Percentiles rank a stretch among this genome's conserved stretches.
Evolutionary conservation across 768 basidiomycete species (phyloP).

Genomic region (Tricholoma terreum): DNA sequence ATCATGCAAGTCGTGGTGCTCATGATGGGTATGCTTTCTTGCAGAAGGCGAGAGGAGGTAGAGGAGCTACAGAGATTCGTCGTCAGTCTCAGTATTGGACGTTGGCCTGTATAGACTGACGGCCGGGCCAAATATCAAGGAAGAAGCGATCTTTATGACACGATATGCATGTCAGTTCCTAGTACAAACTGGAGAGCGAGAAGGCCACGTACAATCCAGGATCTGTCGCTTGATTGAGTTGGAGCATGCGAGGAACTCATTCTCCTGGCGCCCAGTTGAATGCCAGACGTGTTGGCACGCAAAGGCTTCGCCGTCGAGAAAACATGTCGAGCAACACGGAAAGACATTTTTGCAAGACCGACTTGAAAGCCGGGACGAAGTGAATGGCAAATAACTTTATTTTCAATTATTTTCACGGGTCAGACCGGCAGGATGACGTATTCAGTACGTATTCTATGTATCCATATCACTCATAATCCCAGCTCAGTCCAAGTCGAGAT

Average conservation of each 20-base stretch:
- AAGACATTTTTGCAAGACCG: constrained; percentile 30
- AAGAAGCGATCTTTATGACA: constrained; percentile 34
- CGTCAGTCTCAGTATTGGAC: constrained; percentile 1
- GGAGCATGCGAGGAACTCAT: constrained; percentile 37
- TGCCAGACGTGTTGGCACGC: constrained; percentile 14
- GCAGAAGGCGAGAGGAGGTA: constrained; percentile 42
- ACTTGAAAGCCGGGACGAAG: constrained; percentile 2
- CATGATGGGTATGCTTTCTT: constrained; percentile 28
- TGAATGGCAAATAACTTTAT: constrained; percentile 4
- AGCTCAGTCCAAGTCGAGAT: constrained; percentile 35
- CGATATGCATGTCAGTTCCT: constrained; percentile 4
- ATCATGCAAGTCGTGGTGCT: constrained; percentile 36
- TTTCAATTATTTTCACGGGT: constrained; percentile 35
- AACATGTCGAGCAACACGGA: constrained; percentile 34
- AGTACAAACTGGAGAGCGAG: constrained; percentile 4
- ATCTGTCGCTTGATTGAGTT: constrained; percentile 35
- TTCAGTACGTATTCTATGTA: background rate
- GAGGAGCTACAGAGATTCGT: constrained; percentile 28
- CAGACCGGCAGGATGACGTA: constrained; percentile 37
- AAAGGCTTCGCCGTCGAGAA: constrained; percentile 32
- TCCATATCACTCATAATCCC: constrained; percentile 19
- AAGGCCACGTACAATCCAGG: constrained; percentile 40
- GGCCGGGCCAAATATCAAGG: constrained; percentile 37
- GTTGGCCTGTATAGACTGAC: constrained; percentile 26
- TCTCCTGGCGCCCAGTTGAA: constrained; percentile 30